A percentile compares a stretch with the other conserved stretches of the same genome.
These are phyloP conservation scores for Pseudopediastrum boryanum DNA, from an alignment of 139 green algal genomes.

Conservation along the genomic window DNA sequence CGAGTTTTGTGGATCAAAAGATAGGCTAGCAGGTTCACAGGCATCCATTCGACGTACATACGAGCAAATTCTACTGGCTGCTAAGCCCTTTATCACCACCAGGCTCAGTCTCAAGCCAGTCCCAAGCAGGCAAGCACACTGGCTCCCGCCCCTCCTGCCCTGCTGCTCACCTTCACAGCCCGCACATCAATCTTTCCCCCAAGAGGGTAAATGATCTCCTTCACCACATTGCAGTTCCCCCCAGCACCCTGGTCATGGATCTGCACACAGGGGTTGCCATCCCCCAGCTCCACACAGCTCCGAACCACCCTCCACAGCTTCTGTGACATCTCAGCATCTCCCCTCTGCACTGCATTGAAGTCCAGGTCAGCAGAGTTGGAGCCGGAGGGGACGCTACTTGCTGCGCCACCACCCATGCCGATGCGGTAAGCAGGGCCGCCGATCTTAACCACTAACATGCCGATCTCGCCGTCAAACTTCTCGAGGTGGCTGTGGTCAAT, in stretches of 20 bases:
- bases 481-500: slow-evolving; percentile 83
- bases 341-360: slow-evolving; percentile 98
- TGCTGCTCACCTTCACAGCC: slow-evolving; percentile 61
- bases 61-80: no score
- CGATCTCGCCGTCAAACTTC: slow-evolving; percentile 67
- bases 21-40: no score
- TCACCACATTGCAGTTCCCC: slow-evolving; percentile 99
- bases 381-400: slow-evolving; percentile 75
- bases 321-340: slow-evolving; percentile 96
- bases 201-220: slow-evolving; percentile 99
- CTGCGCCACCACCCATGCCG: slow-evolving; percentile 97
- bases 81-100: no score
- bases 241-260: slow-evolving; percentile 94
- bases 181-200: slow-evolving; percentile 95
- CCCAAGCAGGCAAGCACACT: neutral
- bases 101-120: no score
- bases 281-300: slow-evolving; percentile 94
- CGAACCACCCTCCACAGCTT: slow-evolving; percentile 99
- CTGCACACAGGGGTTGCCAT: slow-evolving; percentile 94
- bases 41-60: no score
- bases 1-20: no score
- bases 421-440: slow-evolving; percentile 98
- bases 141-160: no score
- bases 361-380: slow-evolving; percentile 92
- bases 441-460: slow-evolving; percentile 99